Evolutionary conservation across 1,284 basidiomycete genomes (phyloP).

Genomic region (Melampsora larici-populina): DNA sequence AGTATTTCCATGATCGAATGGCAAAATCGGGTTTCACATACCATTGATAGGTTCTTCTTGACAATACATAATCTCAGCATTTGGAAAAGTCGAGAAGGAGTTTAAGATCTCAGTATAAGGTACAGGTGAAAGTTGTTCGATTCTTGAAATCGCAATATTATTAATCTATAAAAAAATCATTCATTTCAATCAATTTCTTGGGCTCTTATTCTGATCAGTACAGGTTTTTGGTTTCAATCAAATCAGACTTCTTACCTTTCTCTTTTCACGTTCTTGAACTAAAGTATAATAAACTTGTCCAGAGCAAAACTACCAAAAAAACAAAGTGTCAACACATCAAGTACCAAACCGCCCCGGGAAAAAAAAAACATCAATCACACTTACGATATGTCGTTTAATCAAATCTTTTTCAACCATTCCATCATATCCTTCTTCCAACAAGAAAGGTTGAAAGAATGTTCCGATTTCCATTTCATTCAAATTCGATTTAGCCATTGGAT

Average conservation of each 20-base stretch:
- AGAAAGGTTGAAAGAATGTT: constrained; percentile 85
- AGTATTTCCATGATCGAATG: no score
- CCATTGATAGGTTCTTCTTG: constrained; percentile 60
- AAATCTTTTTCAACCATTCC: constrained; percentile 74
- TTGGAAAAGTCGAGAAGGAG: constrained; percentile 82
- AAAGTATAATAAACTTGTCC: constrained; percentile 94
- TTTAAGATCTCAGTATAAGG: constrained; percentile 68
- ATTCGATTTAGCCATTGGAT: constrained; percentile 81
- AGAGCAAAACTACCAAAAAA: constrained; percentile 45
- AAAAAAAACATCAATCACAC: constrained; percentile 17
- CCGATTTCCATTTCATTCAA: constrained; percentile 84
- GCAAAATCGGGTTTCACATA: no score
- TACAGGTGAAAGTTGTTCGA: constrained; percentile 94
- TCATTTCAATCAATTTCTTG: no score
- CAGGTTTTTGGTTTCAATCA: no score
- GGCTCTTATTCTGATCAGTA: no score
- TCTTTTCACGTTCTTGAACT: constrained; percentile 80
- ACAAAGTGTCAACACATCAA: constrained; percentile 2
- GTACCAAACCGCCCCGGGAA: background rate
- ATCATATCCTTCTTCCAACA: constrained; percentile 75
- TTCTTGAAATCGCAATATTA: constrained; percentile 85
- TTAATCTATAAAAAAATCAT: constrained; percentile 60
- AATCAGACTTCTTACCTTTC: constrained; percentile 61
- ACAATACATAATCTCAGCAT: constrained; percentile 85
- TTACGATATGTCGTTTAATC: constrained; percentile 81